Evolutionary conservation across 306 rosid genomes (phyloP).

Genomic region (Quillaja saponaria): DNA sequence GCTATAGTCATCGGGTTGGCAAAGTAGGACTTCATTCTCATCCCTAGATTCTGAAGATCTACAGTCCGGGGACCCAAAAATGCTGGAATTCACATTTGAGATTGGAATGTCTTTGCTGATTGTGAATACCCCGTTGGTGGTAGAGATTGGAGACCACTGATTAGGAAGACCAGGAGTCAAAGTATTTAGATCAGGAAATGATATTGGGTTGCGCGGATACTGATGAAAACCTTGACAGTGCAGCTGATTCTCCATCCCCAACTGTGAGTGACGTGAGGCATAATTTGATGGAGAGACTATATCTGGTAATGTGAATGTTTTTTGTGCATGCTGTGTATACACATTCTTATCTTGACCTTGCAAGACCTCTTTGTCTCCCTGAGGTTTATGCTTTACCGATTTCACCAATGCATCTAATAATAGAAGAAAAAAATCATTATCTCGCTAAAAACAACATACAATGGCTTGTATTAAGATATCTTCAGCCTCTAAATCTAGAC

Average conservation of each 20-base stretch:
- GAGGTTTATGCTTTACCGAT: constrained; percentile 30
- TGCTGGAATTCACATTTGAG: constrained; percentile 38
- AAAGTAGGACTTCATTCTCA: constrained; percentile 38
- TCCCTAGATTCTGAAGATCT: constrained; percentile 33
- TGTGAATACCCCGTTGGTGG: constrained; percentile 4
- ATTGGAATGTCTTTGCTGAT: constrained; percentile 33
- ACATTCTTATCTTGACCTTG: constrained; percentile 60
- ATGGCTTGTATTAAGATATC: background rate
- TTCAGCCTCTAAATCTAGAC: constrained; percentile 9
- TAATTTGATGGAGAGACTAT: constrained; percentile 16
- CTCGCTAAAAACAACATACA: constrained; percentile 9
- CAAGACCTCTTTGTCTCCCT: constrained; percentile 42
- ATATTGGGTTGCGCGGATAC: constrained; percentile 23
- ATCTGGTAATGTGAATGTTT: constrained; percentile 16
- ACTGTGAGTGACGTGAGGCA: constrained; percentile 9
- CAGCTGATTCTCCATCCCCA: constrained; percentile 33
- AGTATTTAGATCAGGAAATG: constrained; percentile 32
- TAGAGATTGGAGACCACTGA: constrained; percentile 12
- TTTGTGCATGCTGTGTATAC: constrained; percentile 31
- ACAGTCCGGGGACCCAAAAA: constrained; percentile 42
- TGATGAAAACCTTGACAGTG: constrained; percentile 24
- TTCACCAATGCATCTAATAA: constrained; percentile 26
- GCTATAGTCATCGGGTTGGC: constrained; percentile 29
- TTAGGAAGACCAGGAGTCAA: constrained; percentile 29
- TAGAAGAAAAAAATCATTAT: constrained; percentile 16